Evolutionary conservation across 139 green algal species (phyloP), one percentile per base, ranked within the genome.

Genomic region (Bryopsis sp.): DNA sequence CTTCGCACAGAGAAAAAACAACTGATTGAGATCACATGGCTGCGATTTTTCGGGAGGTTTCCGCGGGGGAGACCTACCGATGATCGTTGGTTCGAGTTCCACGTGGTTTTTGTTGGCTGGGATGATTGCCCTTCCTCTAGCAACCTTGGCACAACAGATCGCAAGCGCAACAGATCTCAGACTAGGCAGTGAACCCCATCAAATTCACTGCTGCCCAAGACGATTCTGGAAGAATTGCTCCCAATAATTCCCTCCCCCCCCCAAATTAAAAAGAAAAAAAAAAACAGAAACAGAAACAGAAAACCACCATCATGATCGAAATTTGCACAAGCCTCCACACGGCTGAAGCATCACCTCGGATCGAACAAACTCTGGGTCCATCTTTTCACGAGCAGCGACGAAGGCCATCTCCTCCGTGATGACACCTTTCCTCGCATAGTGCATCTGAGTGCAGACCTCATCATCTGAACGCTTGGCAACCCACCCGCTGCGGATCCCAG

Each of bases 321-420:
- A n/a, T n/a, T n/a, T n/a, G n/a, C n/a, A 47, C 5, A 67, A 36
- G 4, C 4, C 33, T 2, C 64, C 15, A 22, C 28, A 47, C 15
- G 8, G 0, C 37, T 29, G 24, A 1, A 35, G 54, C 54, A 61
- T 2, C 67, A 92, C 86, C 89, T 98, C 93, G 2, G 80, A 84
- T 33, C 89, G 68, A 46, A 98, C 90, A 79, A 89, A 95, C 78
- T 98, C 93, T 0, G 84, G 78, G 43, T 96, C 88, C 79, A 98
- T 71, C 2, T 81, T 69, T 78, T 98, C 93, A 0, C 93, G 76
- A 0, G 82, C 84, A 0, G 92, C 92, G 22, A 78, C 84, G 65
- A 85, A 98, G 1, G 85, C 83, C 91, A 98, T 97, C 84, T 98
- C 93, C 79, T 95, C 85, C 0, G 88, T 97, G 33, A 97, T 78